Evolutionary conservation across 352 stramenopile species (phyloP), one percentile per base, ranked within the genome.

Genomic region (Pythium phragmiticola): DNA sequence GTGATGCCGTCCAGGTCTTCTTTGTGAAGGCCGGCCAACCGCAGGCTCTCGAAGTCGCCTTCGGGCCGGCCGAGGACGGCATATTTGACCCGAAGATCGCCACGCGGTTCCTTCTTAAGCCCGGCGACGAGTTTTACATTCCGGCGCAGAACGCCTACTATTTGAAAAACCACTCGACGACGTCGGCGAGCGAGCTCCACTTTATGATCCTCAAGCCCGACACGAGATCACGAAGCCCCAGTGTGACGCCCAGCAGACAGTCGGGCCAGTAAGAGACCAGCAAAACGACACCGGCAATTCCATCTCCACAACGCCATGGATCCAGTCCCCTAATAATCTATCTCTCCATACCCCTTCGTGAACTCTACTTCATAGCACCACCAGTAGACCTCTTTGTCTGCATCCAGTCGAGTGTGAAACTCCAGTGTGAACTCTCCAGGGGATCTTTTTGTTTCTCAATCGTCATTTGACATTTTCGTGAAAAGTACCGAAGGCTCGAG

Each of bases 71-170:
- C 19, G 77, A 77, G 14, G 84, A 88, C 58, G 82, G 92, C 23
- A 90, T 76, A 49, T 98, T 98, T 68, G 80, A 98, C 63, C 80
- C 82, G 21, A 80, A 90, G 14, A 96, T 81, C n/a, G 96, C 96
- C 17, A 92, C 96, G 57, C 83, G 95, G 47, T 99, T 97, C 77
- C 67, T 98, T 39, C 74, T 99, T 4, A 92, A 80, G 30, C 84
- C 89, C 4, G 95, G 95, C 7, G 97, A 99, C 73, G 92, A 98
- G 73, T 99, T 99, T 70, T 97, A 98, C 69, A 89, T 99, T 47
- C 97, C 97, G 14, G 78, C 96, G 19, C 90, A 95, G 57, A 99
- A 99, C 69, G 89, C 94, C 21, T 99, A 99, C 72, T 89, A 93
- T 68, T 85, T 99, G 59, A 92, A 98, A 70, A 99, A 99, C 75